These are phyloP conservation scores for Pyricularia grisea DNA, from an alignment of 2,329 filamentous ascomycete species.

Conservation along the genomic window DNA sequence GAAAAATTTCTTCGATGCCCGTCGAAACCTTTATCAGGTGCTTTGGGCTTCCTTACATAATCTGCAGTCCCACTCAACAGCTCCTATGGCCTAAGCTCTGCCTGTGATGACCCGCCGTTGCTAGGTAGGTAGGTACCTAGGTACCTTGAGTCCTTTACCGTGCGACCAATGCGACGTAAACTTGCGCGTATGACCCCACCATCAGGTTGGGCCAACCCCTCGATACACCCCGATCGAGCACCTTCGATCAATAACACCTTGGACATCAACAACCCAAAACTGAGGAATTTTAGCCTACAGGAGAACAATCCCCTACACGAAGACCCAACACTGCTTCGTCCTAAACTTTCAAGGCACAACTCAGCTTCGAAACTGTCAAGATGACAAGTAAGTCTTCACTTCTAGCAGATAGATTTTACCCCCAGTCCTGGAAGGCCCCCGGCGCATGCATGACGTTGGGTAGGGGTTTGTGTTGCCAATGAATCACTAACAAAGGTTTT, in stretches of 20 bases:
- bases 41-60: background rate
- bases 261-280: background rate
- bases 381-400: constrained; percentile 2
- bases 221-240: background rate
- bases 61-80: background rate
- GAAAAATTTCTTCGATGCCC: background rate
- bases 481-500: background rate
- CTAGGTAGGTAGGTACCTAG: no score
- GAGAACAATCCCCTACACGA: background rate
- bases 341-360: background rate
- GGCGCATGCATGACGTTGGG: background rate
- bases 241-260: background rate
- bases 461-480: background rate
- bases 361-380: background rate
- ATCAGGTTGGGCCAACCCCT: background rate
- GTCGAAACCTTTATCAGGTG: background rate
- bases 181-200: background rate
- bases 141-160: background rate
- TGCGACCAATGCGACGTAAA: background rate
- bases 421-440: background rate
- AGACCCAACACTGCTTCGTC: background rate
- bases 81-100: background rate
- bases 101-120: background rate
- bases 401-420: background rate
- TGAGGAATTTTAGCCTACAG: background rate